phyloP scores from a whole-genome alignment of 164 flowering plant species.

The Nymphaea colorata region DNA sequence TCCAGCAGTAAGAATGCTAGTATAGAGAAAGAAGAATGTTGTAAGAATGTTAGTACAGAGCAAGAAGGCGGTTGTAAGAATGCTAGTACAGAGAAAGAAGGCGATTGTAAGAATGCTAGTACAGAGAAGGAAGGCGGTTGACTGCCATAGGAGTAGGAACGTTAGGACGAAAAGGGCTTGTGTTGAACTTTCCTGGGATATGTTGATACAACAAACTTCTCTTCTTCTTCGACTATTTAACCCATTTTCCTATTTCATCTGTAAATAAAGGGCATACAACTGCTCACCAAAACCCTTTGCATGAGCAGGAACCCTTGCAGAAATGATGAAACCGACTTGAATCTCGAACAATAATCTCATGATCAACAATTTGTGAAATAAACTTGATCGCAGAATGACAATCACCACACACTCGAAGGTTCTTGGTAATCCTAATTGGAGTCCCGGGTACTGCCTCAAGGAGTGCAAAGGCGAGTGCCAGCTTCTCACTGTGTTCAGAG shows the following conservation, averaged over 20 bases:
- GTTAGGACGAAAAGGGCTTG: too few species aligned
- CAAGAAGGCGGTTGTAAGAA: too few species aligned
- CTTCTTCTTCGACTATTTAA: background rate
- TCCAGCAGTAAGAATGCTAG: too few species aligned
- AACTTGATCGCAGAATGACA: slow-evolving; percentile 60
- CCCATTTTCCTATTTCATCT: background rate
- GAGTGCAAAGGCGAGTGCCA: slow-evolving; percentile 76
- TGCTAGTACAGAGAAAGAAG: too few species aligned
- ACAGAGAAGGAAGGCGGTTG: too few species aligned
- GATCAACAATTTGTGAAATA: slow-evolving; percentile 52
- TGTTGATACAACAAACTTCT: background rate
- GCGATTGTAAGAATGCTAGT: too few species aligned
- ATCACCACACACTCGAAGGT: slow-evolving; percentile 73
- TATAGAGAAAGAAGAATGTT: too few species aligned
- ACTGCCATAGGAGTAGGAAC: too few species aligned
- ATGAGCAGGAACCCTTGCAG: slow-evolving; percentile 67
- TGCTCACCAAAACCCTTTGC: slow-evolving; percentile 63
- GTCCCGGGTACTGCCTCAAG: slow-evolving; percentile 42
- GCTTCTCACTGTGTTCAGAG: slow-evolving; percentile 71
- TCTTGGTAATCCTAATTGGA: slow-evolving; percentile 68
- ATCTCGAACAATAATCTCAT: slow-evolving; percentile 63
- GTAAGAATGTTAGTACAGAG: too few species aligned
- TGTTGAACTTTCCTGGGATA: too few species aligned
- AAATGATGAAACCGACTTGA: slow-evolving; percentile 82
- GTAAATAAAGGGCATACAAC: background rate